Evolutionary conservation across 495 filamentous ascomycete genomes (phyloP), one percentile per base, ranked within the genome.

Genomic region (Tricharina praecox): DNA sequence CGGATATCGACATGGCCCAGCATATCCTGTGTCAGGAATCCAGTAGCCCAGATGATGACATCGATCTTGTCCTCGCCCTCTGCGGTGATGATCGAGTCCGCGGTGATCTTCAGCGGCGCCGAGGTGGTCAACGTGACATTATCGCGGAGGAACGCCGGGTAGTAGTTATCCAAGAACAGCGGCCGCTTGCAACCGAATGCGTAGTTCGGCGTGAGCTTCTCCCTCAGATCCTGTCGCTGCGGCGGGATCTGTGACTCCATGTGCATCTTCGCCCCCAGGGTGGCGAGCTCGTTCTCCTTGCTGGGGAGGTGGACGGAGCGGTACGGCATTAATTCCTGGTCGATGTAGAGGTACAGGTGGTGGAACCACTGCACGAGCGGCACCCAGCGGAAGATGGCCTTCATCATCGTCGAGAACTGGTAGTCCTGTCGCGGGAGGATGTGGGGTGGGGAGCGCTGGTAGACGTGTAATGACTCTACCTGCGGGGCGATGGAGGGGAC

Each of bases 121-220:
- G 74, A 48, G 9, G 73, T 68, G 44, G 73, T 60, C 5, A 74
- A 61, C 40, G 70, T 70, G 20, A 66, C 68, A 1, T 67, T 65
- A 0, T 67, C 67, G 0, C 73, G 72, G 1, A 68, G 69, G 2
- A 75, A 39, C 23, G 45, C 23, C 10, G 33, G 45, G 45, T 48
- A 48, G 45, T 38, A 48, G 34, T 37, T 26, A 39, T 48, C 45
- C 21, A 39, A 20, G 34, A 48, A 39, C 33, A 48, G 19, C 3
- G 45, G 63, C 3, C 72, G 69, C 32, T 67, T 65, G 47, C 70
- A 75, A 2, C 68, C 68, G 26, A 69, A 61, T 23, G 60, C 58
- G 49, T 60, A 74, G 4, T 63, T 52, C 0, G 70, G 70, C 2
- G 68, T 66, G 42, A 75, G 69, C 3, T 65, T 54, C 4, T 63